Conservation (phyloP, 2,329 filamentous ascomycete species). For the Calonectria hawksworthii region DNA sequence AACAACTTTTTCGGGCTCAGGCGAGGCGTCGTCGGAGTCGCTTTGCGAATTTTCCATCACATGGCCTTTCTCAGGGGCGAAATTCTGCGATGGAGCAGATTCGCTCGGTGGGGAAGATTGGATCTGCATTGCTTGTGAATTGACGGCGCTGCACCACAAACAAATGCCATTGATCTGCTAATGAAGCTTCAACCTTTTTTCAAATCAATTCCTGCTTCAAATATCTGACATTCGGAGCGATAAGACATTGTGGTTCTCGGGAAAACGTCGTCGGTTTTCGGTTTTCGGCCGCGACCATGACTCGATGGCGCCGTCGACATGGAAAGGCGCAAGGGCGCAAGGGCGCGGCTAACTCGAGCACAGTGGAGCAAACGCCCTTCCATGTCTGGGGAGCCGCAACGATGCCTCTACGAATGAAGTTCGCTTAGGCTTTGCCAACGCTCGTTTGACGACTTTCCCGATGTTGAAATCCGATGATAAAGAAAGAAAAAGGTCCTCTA, state of each 20-base stretch:
- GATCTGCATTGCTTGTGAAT: constrained; percentile 33
- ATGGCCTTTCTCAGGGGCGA: constrained; percentile 26
- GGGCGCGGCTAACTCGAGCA: not conserved
- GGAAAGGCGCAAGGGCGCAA: not conserved
- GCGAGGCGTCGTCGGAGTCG: not conserved
- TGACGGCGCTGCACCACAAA: not conserved
- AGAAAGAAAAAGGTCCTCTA: not conserved
- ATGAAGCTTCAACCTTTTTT: not conserved
- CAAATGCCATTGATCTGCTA: not conserved
- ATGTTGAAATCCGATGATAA: not conserved
- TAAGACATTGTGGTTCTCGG: not conserved
- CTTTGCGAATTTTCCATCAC: constrained; percentile 18
- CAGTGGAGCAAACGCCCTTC: not conserved
- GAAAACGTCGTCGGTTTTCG: constrained; percentile 10
- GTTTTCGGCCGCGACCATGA: not conserved
- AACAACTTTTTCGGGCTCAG: constrained; percentile 7
- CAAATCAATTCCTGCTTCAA: not conserved
- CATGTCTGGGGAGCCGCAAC: too few species aligned
- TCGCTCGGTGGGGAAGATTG: not conserved
- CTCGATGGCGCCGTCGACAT: not conserved
- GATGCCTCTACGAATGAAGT: not conserved
- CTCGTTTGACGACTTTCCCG: not conserved
- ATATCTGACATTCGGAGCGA: not conserved
- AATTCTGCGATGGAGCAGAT: constrained; percentile 5
- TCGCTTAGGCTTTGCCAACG: not conserved